phyloP scores from a whole-genome alignment of 208 protist genomes.

The Acanthamoeba rhysodes region DNA sequence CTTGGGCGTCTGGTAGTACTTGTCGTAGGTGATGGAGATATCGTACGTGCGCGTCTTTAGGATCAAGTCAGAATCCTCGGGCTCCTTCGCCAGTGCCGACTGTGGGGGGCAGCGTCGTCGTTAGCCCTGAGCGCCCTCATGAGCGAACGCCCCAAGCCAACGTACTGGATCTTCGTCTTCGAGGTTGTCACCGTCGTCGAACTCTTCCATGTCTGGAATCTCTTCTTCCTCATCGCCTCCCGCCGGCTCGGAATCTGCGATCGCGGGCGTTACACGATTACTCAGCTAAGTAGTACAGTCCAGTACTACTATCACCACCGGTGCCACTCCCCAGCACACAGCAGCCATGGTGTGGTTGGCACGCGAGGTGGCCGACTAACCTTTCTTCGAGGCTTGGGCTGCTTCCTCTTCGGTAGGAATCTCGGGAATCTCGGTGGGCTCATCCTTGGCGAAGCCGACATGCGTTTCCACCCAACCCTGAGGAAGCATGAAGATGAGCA shows the following conservation, averaged over 20 bases:
- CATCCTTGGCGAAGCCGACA: constrained; percentile 28
- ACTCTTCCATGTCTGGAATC: constrained; percentile 90
- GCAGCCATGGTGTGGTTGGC: no score
- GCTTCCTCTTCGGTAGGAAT: constrained; percentile 62
- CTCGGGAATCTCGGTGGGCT: constrained; percentile 55
- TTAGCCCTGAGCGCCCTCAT: background rate
- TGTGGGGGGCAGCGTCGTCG: background rate
- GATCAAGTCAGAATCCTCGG: constrained; percentile 80
- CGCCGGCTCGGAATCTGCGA: background rate
- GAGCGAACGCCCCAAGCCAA: background rate
- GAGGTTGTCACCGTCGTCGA: constrained; percentile 80
- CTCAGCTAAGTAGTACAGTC: background rate
- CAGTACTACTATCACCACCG: no score
- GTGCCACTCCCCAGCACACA: no score
- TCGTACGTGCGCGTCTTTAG: constrained; percentile 95
- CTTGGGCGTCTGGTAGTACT: constrained; percentile 97
- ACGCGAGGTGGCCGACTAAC: background rate
- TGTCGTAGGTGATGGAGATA: constrained; percentile 98
- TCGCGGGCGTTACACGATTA: background rate
- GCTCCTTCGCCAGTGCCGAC: background rate
- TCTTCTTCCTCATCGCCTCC: constrained; percentile 82
- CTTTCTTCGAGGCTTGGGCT: background rate
- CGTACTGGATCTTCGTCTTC: constrained; percentile 85
- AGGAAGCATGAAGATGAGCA: background rate
- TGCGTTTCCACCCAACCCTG: constrained; percentile 61